phyloP scores from a whole-genome alignment of 495 filamentous ascomycete genomes.

The Immersiella caudata region DNA sequence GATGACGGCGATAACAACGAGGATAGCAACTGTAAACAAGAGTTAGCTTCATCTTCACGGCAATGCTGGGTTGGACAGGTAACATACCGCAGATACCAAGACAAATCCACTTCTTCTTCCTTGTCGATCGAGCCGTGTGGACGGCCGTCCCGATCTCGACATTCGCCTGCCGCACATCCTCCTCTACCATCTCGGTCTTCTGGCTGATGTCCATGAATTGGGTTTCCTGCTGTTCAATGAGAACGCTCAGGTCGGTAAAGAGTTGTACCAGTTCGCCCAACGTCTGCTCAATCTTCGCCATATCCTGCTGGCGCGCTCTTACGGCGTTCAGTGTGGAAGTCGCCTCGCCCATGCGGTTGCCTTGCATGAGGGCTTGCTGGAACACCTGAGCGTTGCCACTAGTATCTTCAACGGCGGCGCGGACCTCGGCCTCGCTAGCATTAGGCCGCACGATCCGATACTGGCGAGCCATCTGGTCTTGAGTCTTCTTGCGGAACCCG shows the following conservation, averaged over 20 bases:
- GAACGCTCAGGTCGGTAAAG: conserved; percentile 69
- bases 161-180: conserved; percentile 79
- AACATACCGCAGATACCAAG: conserved; percentile 77
- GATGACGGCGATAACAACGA: conserved; percentile 53
- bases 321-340: conserved; percentile 76
- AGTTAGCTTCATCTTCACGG: conserved; percentile 23
- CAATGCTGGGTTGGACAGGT: neutral
- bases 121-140: conserved; percentile 72
- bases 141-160: conserved; percentile 77
- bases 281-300: conserved; percentile 87
- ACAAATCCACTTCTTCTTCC: conserved; percentile 99
- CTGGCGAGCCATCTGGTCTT: conserved; percentile 81
- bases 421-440: conserved; percentile 77
- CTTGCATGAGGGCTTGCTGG: conserved; percentile 73
- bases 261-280: conserved; percentile 83
- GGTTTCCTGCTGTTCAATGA: conserved; percentile 53
- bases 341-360: conserved; percentile 78
- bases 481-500: conserved; percentile 73
- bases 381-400: conserved; percentile 71
- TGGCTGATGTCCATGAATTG: conserved; percentile 82
- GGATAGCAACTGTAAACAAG: conserved; percentile 46
- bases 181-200: conserved; percentile 75
- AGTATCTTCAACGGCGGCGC: conserved; percentile 72
- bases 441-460: conserved; percentile 88
- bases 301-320: conserved; percentile 79